Conservation (phyloP, 306 rosid species). For the Corylus americana region DNA sequence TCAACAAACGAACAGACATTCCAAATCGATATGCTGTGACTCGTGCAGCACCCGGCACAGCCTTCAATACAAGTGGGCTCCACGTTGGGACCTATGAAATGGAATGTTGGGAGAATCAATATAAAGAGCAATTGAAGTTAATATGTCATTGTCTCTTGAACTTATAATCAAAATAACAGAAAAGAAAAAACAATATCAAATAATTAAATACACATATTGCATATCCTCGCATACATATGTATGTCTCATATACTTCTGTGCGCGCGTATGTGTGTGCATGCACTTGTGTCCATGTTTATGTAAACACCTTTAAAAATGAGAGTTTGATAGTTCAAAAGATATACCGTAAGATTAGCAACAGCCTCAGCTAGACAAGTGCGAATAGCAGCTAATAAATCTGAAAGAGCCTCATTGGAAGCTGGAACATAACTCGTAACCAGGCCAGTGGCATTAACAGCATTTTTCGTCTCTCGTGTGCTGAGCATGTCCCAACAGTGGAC, state of each 20-base stretch:
- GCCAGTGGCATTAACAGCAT: constrained; percentile 75
- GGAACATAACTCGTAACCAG: constrained; percentile 82
- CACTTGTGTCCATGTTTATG: background rate
- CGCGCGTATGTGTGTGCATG: background rate
- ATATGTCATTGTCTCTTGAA: background rate
- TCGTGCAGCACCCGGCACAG: constrained; percentile 89
- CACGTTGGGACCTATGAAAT: constrained; percentile 79
- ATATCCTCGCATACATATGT: constrained; percentile 14
- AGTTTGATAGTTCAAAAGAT: constrained; percentile 11
- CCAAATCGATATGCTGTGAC: constrained; percentile 92
- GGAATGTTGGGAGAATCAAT: constrained; percentile 19
- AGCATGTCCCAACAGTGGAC: constrained; percentile 91
- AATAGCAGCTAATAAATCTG: constrained; percentile 69
- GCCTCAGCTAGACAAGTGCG: constrained; percentile 79
- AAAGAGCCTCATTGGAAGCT: constrained; percentile 78
- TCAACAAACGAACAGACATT: constrained; percentile 80
- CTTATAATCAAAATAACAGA: constrained; percentile 8
- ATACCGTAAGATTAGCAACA: constrained; percentile 70
- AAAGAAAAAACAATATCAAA: background rate
- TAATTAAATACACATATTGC: constrained; percentile 19
- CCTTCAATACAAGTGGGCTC: constrained; percentile 68
- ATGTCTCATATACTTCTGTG: background rate
- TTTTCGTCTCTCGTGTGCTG: constrained; percentile 70
- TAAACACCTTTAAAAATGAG: constrained; percentile 2
- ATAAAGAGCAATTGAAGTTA: background rate